Percentiles rank a stretch among this genome's conserved stretches.
These are phyloP conservation scores for Pythium brachiatum DNA, from an alignment of 352 stramenopile genomes.

Conservation along the genomic window DNA sequence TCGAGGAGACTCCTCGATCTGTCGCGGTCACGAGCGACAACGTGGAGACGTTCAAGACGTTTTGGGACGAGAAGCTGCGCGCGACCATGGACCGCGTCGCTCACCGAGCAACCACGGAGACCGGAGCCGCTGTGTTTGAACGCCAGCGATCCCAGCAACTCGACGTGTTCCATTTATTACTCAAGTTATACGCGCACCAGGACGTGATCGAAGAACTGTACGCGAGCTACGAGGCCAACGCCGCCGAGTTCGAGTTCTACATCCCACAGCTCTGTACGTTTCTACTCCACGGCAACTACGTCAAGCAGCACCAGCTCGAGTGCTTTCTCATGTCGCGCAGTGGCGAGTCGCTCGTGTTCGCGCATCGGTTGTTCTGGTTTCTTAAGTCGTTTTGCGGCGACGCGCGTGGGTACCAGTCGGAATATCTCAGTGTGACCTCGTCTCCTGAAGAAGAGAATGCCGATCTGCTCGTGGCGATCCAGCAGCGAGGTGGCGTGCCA, in stretches of 20 bases:
- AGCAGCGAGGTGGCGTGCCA: constrained; percentile 57
- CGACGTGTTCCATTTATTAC: constrained; percentile 69
- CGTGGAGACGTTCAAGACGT: constrained; percentile 68
- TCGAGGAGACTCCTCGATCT: background rate
- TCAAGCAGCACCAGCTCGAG: constrained; percentile 79
- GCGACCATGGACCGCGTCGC: constrained; percentile 55
- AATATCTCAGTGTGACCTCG: constrained; percentile 70
- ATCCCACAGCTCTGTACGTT: constrained; percentile 89
- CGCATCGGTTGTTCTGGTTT: constrained; percentile 85
- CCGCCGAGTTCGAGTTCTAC: constrained; percentile 85
- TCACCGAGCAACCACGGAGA: constrained; percentile 26
- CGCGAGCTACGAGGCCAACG: constrained; percentile 58
- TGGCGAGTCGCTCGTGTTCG: constrained; percentile 78
- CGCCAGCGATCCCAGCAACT: constrained; percentile 10
- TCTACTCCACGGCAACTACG: constrained; percentile 80
- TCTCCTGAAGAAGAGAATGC: constrained; percentile 58
- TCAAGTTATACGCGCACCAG: constrained; percentile 82
- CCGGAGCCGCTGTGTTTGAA: constrained; percentile 18
- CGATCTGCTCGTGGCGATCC: constrained; percentile 63
- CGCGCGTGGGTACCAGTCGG: constrained; percentile 59
- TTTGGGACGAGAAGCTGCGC: constrained; percentile 79
- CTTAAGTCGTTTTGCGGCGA: constrained; percentile 82
- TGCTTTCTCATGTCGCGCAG: constrained; percentile 86
- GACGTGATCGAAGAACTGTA: constrained; percentile 80
- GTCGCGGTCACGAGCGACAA: constrained; percentile 24